A percentile compares a stretch with the other conserved stretches of the same genome.
These are phyloP conservation scores for Waltergamsia citrina DNA, from an alignment of 2,329 filamentous ascomycete species.

Conservation along the genomic window DNA sequence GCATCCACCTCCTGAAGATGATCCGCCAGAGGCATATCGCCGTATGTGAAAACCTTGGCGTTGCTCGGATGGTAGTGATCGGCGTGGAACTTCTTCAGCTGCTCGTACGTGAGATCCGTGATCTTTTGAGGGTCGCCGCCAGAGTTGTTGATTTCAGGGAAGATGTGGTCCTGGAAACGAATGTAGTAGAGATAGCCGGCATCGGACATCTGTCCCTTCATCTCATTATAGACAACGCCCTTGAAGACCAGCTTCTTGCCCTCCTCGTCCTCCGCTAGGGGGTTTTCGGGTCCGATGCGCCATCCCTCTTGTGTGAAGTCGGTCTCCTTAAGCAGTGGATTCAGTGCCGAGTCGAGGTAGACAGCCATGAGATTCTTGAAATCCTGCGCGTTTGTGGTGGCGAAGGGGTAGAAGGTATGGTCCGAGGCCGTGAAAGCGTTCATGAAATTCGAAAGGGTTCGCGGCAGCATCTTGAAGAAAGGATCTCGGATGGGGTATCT, in stretches of 20 bases:
- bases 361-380: slow-evolving; percentile 95
- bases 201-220: slow-evolving; percentile 99
- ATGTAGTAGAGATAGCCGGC: slow-evolving; percentile 95
- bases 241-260: slow-evolving; percentile 80
- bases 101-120: slow-evolving; percentile 86
- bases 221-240: slow-evolving; percentile 97
- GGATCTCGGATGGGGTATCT: slow-evolving; percentile 96
- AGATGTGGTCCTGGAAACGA: slow-evolving; percentile 87
- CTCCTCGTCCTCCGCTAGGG: slow-evolving; percentile 44
- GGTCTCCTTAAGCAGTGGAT: slow-evolving; percentile 78
- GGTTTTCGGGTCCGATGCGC: slow-evolving; percentile 90
- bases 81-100: slow-evolving; percentile 79
- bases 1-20: slow-evolving; percentile 74
- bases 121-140: slow-evolving; percentile 95
- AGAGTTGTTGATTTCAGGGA: slow-evolving; percentile 91
- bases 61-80: slow-evolving; percentile 97
- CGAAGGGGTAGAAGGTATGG: slow-evolving; percentile 96
- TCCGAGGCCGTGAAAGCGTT: slow-evolving; percentile 96
- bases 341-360: slow-evolving; percentile 88
- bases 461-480: slow-evolving; percentile 99
- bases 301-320: slow-evolving; percentile 97
- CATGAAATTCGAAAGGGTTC: slow-evolving; percentile 99
- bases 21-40: slow-evolving; percentile 75
- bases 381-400: slow-evolving; percentile 90
- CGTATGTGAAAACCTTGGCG: slow-evolving; percentile 91